These are phyloP conservation scores for Pecoramyces ruminantium DNA, from an alignment of 192 early-diverging fungal genomes.

Conservation along the genomic window DNA sequence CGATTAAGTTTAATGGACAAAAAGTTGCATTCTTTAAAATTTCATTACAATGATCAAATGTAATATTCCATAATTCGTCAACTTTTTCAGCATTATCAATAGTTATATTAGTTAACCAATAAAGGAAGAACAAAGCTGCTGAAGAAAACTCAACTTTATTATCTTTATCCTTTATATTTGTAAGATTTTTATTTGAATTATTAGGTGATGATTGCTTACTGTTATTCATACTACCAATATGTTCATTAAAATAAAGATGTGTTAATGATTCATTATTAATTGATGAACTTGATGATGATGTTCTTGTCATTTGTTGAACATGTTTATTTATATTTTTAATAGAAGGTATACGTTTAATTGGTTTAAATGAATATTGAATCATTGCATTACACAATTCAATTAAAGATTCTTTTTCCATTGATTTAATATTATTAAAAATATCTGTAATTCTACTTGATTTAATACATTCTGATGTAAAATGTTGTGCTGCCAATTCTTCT, in stretches of 20 bases:
- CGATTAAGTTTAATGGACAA: constrained; percentile 47
- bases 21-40: constrained; percentile 50
- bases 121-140: background rate
- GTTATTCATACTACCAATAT: background rate
- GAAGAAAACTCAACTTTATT: background rate
- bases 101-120: constrained; percentile 1
- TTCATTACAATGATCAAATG: constrained; percentile 48
- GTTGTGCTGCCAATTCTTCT: constrained; percentile 50
- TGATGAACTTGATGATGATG: background rate
- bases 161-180: background rate
- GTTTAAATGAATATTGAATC: constrained; percentile 3
- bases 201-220: background rate
- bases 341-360: background rate
- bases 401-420: constrained; percentile 25
- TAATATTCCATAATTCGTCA: constrained; percentile 35
- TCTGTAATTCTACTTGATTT: constrained; percentile 41
- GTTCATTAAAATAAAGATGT: background rate
- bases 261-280: background rate
- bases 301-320: background rate
- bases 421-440: constrained; percentile 28
- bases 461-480: constrained; percentile 48
- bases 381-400: constrained; percentile 1
- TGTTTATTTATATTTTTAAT: background rate
- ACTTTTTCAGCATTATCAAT: constrained; percentile 16
- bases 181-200: background rate